These are phyloP conservation scores for Cystobasidiaceae sp. DNA, from an alignment of 1,284 basidiomycete genomes.

Conservation along the genomic window DNA sequence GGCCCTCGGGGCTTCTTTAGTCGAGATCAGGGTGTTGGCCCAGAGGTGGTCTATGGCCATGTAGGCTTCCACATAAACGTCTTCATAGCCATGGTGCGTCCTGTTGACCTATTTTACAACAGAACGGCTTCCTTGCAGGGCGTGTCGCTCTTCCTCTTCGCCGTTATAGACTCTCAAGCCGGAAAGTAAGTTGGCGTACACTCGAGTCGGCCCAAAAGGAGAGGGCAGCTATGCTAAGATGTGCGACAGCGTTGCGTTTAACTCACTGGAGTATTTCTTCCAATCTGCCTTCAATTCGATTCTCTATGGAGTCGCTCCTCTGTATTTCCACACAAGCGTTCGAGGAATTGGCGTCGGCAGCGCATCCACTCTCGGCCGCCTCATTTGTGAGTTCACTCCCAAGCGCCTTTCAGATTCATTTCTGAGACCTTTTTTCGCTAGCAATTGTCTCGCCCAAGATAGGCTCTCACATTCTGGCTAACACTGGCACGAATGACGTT, in stretches of 20 bases:
- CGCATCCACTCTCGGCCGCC: constrained; percentile 43
- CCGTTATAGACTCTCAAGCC: constrained; percentile 32
- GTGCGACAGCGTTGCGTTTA: constrained; percentile 27
- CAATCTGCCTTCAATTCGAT: constrained; percentile 44
- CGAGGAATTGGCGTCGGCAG: constrained; percentile 44
- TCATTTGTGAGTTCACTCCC: constrained; percentile 31
- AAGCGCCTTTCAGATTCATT: background rate
- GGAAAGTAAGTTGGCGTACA: constrained; percentile 32
- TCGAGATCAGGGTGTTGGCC: constrained; percentile 43
- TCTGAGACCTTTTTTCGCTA: background rate
- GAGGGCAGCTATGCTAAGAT: background rate
- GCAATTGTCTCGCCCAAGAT: constrained; percentile 12
- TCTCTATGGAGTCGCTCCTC: constrained; percentile 43
- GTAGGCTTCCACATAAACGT: background rate
- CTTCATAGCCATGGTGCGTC: too few relatives aligned
- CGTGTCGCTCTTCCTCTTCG: constrained; percentile 43
- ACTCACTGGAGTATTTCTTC: constrained; percentile 43
- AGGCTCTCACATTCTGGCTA: constrained; percentile 26
- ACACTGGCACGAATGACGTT: constrained; percentile 24
- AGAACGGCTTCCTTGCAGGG: constrained; percentile 43
- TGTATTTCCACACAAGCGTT: constrained; percentile 38
- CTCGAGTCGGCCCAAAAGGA: background rate
- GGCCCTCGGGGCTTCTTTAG: constrained; percentile 41
- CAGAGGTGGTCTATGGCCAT: constrained; percentile 44
- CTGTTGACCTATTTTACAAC: background rate